phyloP scores from a whole-genome alignment of 495 filamentous ascomycete genomes.

The Pseudomonodictys pantanalensis region DNA sequence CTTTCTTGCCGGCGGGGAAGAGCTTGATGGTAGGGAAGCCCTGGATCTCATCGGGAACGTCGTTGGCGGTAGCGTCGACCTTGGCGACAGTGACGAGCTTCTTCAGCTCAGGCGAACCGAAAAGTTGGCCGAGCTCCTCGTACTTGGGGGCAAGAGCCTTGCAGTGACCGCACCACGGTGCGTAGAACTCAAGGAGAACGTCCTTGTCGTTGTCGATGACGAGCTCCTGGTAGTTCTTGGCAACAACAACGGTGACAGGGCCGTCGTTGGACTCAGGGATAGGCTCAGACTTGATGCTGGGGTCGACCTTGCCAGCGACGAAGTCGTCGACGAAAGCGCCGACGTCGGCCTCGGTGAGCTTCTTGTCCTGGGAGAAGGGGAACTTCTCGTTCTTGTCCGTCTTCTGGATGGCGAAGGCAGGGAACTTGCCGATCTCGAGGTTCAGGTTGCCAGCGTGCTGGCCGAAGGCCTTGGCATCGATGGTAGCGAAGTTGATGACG shows the following conservation, averaged over 20 bases:
- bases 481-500: slow-evolving; percentile 92
- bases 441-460: slow-evolving; percentile 96
- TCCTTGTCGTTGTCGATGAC: slow-evolving; percentile 95
- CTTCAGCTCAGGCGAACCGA: slow-evolving; percentile 66
- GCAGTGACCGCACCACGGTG: slow-evolving; percentile 99
- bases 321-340: slow-evolving; percentile 86
- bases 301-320: slow-evolving; percentile 80
- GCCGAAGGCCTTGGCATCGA: slow-evolving; percentile 92
- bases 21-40: slow-evolving; percentile 99
- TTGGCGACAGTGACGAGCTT: slow-evolving; percentile 88
- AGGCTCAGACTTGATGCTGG: slow-evolving; percentile 97
- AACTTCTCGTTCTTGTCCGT: slow-evolving; percentile 95
- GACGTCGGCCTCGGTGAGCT: slow-evolving; percentile 71
- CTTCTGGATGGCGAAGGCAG: slow-evolving; percentile 97
- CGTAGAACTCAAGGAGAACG: slow-evolving; percentile 97
- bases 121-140: slow-evolving; percentile 79
- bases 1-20: slow-evolving; percentile 87
- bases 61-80: slow-evolving; percentile 95
- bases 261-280: slow-evolving; percentile 94
- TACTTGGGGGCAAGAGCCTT: slow-evolving; percentile 80
- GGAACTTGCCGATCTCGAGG: slow-evolving; percentile 91
- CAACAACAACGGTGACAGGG: slow-evolving; percentile 83
- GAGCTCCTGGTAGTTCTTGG: slow-evolving; percentile 88
- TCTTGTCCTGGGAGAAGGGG: slow-evolving; percentile 83
- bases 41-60: slow-evolving; percentile 92